phyloP scores from a whole-genome alignment of 2,329 filamentous ascomycete genomes.

The Ophiostoma pallidulum region DNA sequence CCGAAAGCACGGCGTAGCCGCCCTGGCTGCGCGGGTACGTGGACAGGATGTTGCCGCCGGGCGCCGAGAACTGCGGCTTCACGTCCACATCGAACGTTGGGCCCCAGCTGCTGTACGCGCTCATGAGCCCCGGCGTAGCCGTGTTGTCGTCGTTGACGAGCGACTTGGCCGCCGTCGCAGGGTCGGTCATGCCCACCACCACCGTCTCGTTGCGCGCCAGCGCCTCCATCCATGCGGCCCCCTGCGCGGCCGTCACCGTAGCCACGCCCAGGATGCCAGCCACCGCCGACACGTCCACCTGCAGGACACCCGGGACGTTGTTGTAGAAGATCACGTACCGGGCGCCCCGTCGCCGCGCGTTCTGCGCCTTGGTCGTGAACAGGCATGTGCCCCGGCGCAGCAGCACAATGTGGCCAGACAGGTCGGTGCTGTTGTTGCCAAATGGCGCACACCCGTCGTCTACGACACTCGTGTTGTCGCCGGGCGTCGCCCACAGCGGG shows the following conservation, averaged over 20 bases:
- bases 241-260: slow-evolving; percentile 33
- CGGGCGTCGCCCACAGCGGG: slow-evolving; percentile 41
- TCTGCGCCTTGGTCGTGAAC: slow-evolving; percentile 43
- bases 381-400: slow-evolving; percentile 50
- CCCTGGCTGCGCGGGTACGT: slow-evolving; percentile 35
- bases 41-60: slow-evolving; percentile 41
- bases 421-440: slow-evolving; percentile 42
- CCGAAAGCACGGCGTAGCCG: slow-evolving; percentile 39
- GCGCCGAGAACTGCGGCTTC: slow-evolving; percentile 38
- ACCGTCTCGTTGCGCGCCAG: slow-evolving; percentile 36
- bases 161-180: slow-evolving; percentile 26
- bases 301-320: slow-evolving; percentile 31
- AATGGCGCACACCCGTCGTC: slow-evolving; percentile 44
- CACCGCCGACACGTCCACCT: slow-evolving; percentile 26
- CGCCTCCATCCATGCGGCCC: slow-evolving; percentile 33
- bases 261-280: slow-evolving; percentile 28
- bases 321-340: slow-evolving; percentile 56
- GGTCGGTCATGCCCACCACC: slow-evolving; percentile 34
- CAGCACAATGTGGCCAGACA: slow-evolving; percentile 49
- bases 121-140: slow-evolving; percentile 35
- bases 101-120: slow-evolving; percentile 34
- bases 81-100: slow-evolving; percentile 37
- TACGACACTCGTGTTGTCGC: slow-evolving; percentile 36
- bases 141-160: slow-evolving; percentile 31
- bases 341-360: slow-evolving; percentile 45